These are phyloP conservation scores for Carex parvula DNA, from an alignment of 176 grass and related monocot species.

Conservation along the genomic window DNA sequence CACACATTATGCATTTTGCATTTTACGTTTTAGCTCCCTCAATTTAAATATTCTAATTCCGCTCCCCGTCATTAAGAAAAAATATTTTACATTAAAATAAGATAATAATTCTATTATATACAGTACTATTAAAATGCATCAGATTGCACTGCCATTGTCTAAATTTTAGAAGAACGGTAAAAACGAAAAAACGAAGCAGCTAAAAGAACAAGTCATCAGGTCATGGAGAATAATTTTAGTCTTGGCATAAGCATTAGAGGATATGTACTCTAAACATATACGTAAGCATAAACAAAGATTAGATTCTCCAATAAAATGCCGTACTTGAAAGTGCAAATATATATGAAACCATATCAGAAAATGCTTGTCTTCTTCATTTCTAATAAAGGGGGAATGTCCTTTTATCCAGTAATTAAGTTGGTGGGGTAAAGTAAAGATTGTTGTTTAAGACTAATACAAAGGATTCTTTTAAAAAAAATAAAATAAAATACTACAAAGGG, in stretches of 20 bases:
- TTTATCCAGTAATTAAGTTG: background rate
- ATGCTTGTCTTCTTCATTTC: background rate
- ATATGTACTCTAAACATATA: constrained; percentile 8
- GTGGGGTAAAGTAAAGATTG: background rate
- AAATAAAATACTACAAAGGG: background rate
- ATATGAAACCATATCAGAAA: constrained; percentile 12
- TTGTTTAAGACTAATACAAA: background rate
- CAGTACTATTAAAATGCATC: too few relatives aligned
- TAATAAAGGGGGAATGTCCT: background rate
- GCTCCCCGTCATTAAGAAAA: background rate
- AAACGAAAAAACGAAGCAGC: too few relatives aligned
- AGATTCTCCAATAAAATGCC: constrained; percentile 14
- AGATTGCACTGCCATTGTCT: background rate
- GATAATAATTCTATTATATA: background rate
- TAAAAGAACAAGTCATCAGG: background rate
- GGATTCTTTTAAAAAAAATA: background rate
- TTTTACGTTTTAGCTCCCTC: too few relatives aligned
- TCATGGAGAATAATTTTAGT: constrained; percentile 10
- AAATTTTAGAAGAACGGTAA: background rate
- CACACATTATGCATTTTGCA: too few relatives aligned
- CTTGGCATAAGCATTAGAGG: background rate
- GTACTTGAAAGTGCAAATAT: constrained; percentile 1
- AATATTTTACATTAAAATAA: background rate
- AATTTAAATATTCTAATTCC: too few relatives aligned
- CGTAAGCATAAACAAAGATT: constrained; percentile 20